Evolutionary conservation across 2,329 filamentous ascomycete genomes (phyloP), one percentile per base, ranked within the genome.

Genomic region (Lasiodiplodia gonubiensis): DNA sequence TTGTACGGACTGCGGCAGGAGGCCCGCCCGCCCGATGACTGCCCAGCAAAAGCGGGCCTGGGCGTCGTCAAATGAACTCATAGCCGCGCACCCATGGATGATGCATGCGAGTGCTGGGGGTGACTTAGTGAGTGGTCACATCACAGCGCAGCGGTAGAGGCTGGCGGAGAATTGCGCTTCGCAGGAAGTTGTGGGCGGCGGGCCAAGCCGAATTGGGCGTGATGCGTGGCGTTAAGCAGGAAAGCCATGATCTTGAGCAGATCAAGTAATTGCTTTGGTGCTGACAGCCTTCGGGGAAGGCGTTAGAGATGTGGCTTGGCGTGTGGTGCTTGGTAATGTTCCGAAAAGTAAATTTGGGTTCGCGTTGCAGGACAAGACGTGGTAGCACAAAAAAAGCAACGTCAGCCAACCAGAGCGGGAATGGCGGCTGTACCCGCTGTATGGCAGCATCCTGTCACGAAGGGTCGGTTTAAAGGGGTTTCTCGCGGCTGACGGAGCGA

Each of bases 111-210:
- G 14, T 18, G 39, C 23, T 21, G 57, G 16, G 16, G 23, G 7
- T 27, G 23, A 14, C 7, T n/a, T 30, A 18, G 5, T 60, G 46
- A 63, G 59, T n/a, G 46, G 46, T 63, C 59, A 63, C 59, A 61
- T 61, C 21, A 23, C 33, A n/a, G 16, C n/a, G 39, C 39, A 61
- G 59, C 59, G 42, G 42, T 21, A 48, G 30, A 49, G 57, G 12
- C 37, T 27, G 57, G 57, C 59, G 59, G 59, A 51, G 46, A 63
- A 51, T 63, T 63, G 46, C 46, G 46, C 59, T 63, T n/a, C 51
- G 59, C 46, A 63, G 42, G 59, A 63, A 63, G 59, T 63, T 63
- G 42, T 10, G 33, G 27, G 4, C 14, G n/a, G 30, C n/a, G 30
- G 27, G 59, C 11, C 46, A 35, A 21, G 5, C 59, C 59, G 39